Conservation (phyloP, 2,329 filamentous ascomycete genomes). For the Fusarium bulbicola region DNA sequence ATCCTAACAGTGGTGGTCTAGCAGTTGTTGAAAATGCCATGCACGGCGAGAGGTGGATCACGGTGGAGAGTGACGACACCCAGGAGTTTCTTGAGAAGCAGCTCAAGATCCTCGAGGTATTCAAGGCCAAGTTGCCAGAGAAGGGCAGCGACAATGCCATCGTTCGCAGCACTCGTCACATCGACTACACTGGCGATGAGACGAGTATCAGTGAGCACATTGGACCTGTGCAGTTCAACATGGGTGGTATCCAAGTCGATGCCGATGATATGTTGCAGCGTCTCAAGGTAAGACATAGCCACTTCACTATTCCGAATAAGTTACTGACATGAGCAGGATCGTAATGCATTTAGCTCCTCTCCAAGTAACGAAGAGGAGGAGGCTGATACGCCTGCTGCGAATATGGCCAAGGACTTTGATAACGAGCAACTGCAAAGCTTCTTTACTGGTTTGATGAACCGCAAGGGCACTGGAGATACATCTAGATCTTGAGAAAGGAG, state of each 20-base stretch:
- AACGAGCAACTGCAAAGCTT: constrained; percentile 68
- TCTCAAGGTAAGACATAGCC: constrained; percentile 71
- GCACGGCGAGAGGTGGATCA: constrained; percentile 48
- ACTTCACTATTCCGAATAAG: not conserved
- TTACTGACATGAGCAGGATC: constrained; percentile 56
- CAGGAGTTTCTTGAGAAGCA: constrained; percentile 82
- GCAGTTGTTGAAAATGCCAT: constrained; percentile 53
- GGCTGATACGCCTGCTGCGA: constrained; percentile 49
- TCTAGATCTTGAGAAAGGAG: constrained; percentile 19
- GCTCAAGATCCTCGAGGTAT: constrained; percentile 75
- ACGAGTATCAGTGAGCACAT: constrained; percentile 79
- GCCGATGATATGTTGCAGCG: constrained; percentile 92
- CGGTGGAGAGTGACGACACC: constrained; percentile 64
- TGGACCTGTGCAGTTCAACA: constrained; percentile 95
- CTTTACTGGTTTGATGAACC: constrained; percentile 68
- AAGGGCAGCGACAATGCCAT: constrained; percentile 45
- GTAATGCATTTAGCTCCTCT: constrained; percentile 61
- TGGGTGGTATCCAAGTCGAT: constrained; percentile 96
- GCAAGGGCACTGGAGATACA: constrained; percentile 48
- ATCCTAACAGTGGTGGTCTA: constrained; percentile 71
- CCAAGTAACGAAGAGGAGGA: constrained; percentile 54
- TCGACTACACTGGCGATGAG: constrained; percentile 51
- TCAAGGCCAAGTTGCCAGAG: constrained; percentile 64
- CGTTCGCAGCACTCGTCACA: constrained; percentile 36
- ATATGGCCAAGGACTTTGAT: constrained; percentile 57